Evolutionary conservation across 768 basidiomycete species (phyloP), one percentile per base, ranked within the genome.

Genomic region (Lactifluus echinatus): DNA sequence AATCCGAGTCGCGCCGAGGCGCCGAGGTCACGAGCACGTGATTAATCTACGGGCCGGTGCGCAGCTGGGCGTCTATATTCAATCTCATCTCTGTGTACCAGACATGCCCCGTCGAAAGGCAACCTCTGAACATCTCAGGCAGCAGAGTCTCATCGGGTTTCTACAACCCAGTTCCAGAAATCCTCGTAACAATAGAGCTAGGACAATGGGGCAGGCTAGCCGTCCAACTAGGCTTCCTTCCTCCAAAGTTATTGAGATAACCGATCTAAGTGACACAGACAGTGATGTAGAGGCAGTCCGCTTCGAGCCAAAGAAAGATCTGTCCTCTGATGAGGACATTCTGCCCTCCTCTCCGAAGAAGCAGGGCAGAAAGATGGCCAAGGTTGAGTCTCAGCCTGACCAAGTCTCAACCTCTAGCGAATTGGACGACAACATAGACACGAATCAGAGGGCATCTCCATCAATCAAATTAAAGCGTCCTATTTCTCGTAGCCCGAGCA

Each of bases 271-370:
- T 33, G 58, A 49, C 11, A 39, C 53, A 0, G 53, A 55, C 49
- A 75, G 78, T 50, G 76, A 77, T 57, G 74, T 82, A 39, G 75
- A 72, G 15, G 75, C 71, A 26, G 82, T 85, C 48, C 76, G 65
- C 43, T 78, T 86, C 49, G 78, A 77, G 57, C 70, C 76, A 14
- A 58, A 26, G 17, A 59, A 70, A 40, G 56, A 56, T 5, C 49
- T 51, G 2, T 19, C 65, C 24, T 55, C 55, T 1, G 56, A 61
- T 45, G 62, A 61, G 17, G 67, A 68, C 14, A 45, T 59, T 15
- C 59, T 63, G n/a, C 53, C 31, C 1, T 68, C 65, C 4, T 69
- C 68, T 23, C 66, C 66, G 0, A 57, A 51, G 8, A 63, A 36
- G 58, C 44, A 4, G 43, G 53, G 36, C 28, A 64, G 60, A 70